Base-by-base conservation (phyloP, 1,139 yeast species). In the Casaregolazyma suthepensis region DNA sequence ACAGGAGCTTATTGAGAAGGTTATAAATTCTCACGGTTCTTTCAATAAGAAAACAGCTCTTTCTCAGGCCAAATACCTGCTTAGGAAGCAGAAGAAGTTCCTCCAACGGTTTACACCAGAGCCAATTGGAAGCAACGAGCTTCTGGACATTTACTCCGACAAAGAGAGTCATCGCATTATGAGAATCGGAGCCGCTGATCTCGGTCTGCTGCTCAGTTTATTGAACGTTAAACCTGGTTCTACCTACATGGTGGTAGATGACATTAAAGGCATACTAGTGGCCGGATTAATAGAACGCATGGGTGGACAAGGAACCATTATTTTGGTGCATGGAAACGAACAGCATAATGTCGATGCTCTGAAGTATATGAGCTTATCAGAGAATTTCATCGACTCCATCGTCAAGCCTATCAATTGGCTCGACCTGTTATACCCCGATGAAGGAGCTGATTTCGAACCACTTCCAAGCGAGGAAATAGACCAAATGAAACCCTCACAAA, bases 141-240 rank as follows among this genome's bases (percentile, higher is more conserved):
- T 93, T 59, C 70, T 91, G 49, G 85, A 87, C 55, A 86, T 83
- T 64, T 84, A 85, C 62, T 72, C 81, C 46, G 96, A 85, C 55
- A 82, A 82, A 58, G 99, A 93, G 59, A 75, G 82, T 9, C 77
- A 79, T 43, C 77, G 85, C 60, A 83, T 88, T n/a, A 74, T 85
- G 69, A 95, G 88, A 62, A 73, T 93, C 75, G 87, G 95, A 60
- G 84, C 84, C 57, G 99, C 93, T 69, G 75, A 91, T 1, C 68
- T 93, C 46, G 96, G 94, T 0, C 72, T 86, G 68, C 71, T 89
- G 62, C 71, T 93, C 71, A 83, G 83, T 56, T 76, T 85, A 61
- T 96, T 85, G 1, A 90, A 93, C 66, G 80, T 93, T 20, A 80
- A 84, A 62, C 91, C 96, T 0, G 96, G 96, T 9, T 98, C 99